Evolutionary conservation across 2,329 filamentous ascomycete species (phyloP).

Genomic region (Capronia coronata): DNA sequence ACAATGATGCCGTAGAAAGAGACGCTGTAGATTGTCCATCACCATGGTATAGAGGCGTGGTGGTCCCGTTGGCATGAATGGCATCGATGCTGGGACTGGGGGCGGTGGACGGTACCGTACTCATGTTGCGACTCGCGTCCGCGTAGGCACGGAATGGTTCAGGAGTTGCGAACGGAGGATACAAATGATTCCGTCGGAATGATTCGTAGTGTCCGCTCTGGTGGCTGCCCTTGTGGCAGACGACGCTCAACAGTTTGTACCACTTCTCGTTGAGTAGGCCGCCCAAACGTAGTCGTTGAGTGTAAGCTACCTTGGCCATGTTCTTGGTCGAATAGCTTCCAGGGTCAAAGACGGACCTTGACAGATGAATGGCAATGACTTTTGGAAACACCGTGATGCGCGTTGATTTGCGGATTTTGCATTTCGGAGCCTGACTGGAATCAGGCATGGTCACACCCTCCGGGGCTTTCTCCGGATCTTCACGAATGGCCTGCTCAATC

Average conservation of each 20-base stretch:
- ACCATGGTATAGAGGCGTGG: conserved; percentile 31
- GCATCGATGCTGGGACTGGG: conserved; percentile 45
- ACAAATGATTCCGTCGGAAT: conserved; percentile 77
- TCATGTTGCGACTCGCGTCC: conserved; percentile 58
- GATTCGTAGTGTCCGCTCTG: conserved; percentile 97
- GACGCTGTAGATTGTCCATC: conserved; percentile 21
- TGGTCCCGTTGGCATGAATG: conserved; percentile 30
- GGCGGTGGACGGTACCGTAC: conserved; percentile 46
- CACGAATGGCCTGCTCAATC: conserved; percentile 64
- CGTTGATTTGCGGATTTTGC: conserved; percentile 79
- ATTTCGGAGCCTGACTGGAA: conserved; percentile 65
- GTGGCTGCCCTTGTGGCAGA: conserved; percentile 93
- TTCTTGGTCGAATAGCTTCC: conserved; percentile 80
- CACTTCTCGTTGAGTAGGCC: conserved; percentile 68
- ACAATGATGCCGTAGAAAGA: conserved; percentile 22
- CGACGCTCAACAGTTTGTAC: conserved; percentile 78
- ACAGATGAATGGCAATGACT: conserved; percentile 84
- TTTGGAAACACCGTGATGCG: conserved; percentile 83
- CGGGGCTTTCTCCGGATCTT: conserved; percentile 71
- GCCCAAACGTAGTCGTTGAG: conserved; percentile 76
- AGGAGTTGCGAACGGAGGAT: conserved; percentile 73
- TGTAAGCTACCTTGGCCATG: conserved; percentile 86
- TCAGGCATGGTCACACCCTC: conserved; percentile 69
- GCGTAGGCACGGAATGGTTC: conserved; percentile 70
- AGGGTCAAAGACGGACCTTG: conserved; percentile 81